phyloP scores from a whole-genome alignment of 2,329 filamentous ascomycete genomes.

The Colletotrichum ledebouriae region DNA sequence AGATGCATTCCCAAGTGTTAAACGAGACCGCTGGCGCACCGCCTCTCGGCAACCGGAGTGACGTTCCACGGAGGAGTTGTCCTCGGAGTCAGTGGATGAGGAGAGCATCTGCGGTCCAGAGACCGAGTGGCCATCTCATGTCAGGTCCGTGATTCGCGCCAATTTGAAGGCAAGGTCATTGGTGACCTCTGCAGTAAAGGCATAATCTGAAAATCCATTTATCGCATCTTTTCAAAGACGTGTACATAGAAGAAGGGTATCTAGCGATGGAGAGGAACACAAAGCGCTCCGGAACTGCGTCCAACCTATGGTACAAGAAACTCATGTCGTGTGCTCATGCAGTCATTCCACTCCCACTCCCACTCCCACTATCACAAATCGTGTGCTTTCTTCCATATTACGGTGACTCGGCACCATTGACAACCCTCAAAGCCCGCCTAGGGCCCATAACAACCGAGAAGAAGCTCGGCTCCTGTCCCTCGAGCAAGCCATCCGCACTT shows the following conservation, averaged over 20 bases:
- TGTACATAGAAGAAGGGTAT: slow-evolving; percentile 39
- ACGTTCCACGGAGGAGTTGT: slow-evolving; percentile 15
- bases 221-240: neutral
- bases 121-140: neutral
- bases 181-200: too few species aligned
- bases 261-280: slow-evolving; percentile 32
- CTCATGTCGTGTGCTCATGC: slow-evolving; percentile 33
- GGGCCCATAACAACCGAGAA: slow-evolving; percentile 78
- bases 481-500: slow-evolving; percentile 69
- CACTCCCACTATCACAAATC: neutral
- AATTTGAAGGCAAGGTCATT: too few species aligned
- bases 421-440: slow-evolving; percentile 75
- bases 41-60: slow-evolving; percentile 6
- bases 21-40: neutral
- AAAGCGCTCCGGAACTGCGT: neutral
- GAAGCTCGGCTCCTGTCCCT: slow-evolving; percentile 77
- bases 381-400: slow-evolving; percentile 36
- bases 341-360: neutral
- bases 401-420: slow-evolving; percentile 65
- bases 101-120: too few species aligned
- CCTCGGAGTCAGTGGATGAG: neutral
- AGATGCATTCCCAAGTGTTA: neutral
- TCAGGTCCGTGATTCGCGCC: neutral
- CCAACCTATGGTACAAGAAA: neutral
- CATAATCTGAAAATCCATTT: too few species aligned